Evolutionary conservation across 2,329 filamentous ascomycete species (phyloP).

Genomic region (Nemania sp.): DNA sequence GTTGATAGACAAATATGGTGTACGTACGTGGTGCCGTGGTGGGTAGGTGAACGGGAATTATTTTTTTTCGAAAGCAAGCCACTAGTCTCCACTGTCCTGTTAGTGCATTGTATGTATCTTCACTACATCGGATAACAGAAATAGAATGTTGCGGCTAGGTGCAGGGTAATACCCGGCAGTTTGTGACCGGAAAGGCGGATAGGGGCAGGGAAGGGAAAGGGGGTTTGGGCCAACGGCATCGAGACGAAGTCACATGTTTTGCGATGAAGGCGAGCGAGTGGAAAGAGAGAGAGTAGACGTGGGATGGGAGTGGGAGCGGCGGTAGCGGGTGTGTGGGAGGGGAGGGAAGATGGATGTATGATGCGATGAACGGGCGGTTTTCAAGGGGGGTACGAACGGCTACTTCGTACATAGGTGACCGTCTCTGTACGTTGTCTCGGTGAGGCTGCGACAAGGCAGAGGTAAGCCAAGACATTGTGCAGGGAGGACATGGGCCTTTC

Average conservation of each 20-base stretch:
- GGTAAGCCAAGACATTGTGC: conserved; percentile 27
- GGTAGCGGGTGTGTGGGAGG: too few species aligned
- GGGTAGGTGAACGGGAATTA: too few species aligned
- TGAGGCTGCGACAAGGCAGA: conserved; percentile 33
- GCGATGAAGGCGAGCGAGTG: conserved; percentile 14
- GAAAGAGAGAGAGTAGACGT: conserved; percentile 6
- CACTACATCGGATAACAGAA: conserved; percentile 6
- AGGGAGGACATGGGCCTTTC: conserved; percentile 2
- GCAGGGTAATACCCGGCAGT: conserved; percentile 16
- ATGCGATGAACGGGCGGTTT: too few species aligned
- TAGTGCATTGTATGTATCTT: too few species aligned
- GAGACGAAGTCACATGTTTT: conserved; percentile 27
- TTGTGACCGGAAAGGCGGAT: conserved; percentile 15
- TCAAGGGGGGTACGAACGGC: too few species aligned
- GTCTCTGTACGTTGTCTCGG: conserved; percentile 16
- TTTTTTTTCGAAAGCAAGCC: too few species aligned
- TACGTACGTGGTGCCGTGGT: too few species aligned
- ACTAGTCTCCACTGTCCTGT: too few species aligned
- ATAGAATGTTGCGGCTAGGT: conserved; percentile 15
- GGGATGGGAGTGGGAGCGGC: conserved; percentile 8
- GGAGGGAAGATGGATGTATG: not conserved
- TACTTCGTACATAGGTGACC: conserved; percentile 5
- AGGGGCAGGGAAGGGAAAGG: not conserved
- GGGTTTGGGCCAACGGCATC: conserved; percentile 22
- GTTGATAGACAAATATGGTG: too few species aligned